Evolutionary conservation across 2,329 filamentous ascomycete genomes (phyloP).

Genomic region (Hymenoscyphus infarciens): DNA sequence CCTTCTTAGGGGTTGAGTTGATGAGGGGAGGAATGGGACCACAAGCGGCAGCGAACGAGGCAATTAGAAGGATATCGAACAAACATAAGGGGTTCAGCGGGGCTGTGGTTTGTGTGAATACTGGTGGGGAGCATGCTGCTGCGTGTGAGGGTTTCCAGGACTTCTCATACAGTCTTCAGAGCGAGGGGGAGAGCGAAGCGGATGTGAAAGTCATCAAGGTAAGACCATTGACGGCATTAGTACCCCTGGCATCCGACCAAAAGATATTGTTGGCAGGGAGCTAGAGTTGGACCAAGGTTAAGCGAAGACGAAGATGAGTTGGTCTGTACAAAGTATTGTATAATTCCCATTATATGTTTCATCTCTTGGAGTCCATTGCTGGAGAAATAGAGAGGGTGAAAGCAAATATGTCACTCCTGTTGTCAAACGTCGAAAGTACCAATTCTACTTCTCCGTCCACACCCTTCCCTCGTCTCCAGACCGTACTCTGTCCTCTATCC

Average conservation of each 20-base stretch:
- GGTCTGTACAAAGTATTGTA: background rate
- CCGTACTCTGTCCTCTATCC: too few relatives aligned
- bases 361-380: background rate
- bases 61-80: slow-evolving; percentile 1
- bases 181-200: background rate
- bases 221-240: background rate
- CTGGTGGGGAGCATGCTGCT: slow-evolving; percentile 2
- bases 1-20: background rate
- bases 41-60: slow-evolving; percentile 1
- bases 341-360: background rate
- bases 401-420: background rate
- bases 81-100: background rate
- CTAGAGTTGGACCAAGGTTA: background rate
- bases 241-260: background rate
- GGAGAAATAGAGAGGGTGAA: background rate
- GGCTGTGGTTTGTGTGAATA: slow-evolving; percentile 5
- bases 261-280: background rate
- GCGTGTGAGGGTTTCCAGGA: background rate
- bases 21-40: slow-evolving; percentile 4
- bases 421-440: background rate
- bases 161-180: slow-evolving; percentile 4
- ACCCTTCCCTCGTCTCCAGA: background rate
- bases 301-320: background rate
- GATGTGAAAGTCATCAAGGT: slow-evolving; percentile 6
- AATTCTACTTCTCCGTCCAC: background rate